Percentiles rank a stretch among this genome's conserved stretches.
phyloP scores from a whole-genome alignment of 768 basidiomycete species.

The Calocera viscosa region DNA sequence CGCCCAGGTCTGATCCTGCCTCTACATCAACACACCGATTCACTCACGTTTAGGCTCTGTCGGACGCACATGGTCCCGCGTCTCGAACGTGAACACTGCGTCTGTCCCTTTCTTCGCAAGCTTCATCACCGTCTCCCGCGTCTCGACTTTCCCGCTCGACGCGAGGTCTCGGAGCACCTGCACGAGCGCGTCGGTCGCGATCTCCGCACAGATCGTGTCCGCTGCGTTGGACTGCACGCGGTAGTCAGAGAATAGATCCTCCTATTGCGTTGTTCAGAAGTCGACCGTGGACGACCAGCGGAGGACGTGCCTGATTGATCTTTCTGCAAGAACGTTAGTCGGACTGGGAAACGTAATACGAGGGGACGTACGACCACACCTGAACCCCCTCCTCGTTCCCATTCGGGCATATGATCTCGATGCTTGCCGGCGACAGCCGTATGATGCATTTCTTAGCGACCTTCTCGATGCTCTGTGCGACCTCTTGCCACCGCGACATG shows the following conservation, averaged over 20 bases:
- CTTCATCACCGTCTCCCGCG: constrained; percentile 60
- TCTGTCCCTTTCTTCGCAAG: constrained; percentile 76
- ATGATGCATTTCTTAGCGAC: constrained; percentile 75
- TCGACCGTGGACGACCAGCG: constrained; percentile 41
- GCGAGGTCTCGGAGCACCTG: constrained; percentile 37
- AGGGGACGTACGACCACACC: constrained; percentile 56
- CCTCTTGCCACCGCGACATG: constrained; percentile 33
- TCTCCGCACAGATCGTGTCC: constrained; percentile 66
- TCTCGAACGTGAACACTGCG: constrained; percentile 66
- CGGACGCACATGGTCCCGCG: constrained; percentile 30
- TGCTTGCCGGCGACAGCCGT: constrained; percentile 57
- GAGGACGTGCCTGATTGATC: constrained; percentile 18
- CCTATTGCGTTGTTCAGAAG: neutral
- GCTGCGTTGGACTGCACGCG: constrained; percentile 76
- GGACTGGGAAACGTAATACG: neutral
- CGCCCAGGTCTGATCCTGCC: constrained; percentile 40
- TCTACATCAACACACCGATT: constrained; percentile 22
- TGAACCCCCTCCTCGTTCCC: constrained; percentile 73
- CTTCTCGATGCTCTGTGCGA: constrained; percentile 72
- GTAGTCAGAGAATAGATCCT: constrained; percentile 57
- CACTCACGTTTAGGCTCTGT: neutral
- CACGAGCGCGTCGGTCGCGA: constrained; percentile 62
- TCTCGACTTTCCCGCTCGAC: constrained; percentile 28
- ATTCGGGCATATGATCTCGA: constrained; percentile 78
- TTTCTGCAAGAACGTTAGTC: constrained; percentile 13